Evolutionary conservation across 164 flowering plant species (phyloP), one percentile per base, ranked within the genome.

Genomic region (Cinnamomum chago): DNA sequence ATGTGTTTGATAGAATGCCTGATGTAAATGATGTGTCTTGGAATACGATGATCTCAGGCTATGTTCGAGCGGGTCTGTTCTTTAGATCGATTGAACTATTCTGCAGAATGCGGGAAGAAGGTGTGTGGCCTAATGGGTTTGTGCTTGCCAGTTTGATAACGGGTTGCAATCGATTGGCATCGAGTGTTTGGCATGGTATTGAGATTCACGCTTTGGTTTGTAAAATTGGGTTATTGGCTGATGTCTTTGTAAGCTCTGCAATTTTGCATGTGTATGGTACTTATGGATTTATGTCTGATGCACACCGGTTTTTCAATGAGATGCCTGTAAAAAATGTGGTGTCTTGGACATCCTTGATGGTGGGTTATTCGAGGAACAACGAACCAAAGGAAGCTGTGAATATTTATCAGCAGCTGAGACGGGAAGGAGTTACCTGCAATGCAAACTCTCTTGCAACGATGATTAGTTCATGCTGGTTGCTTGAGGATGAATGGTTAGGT

Each of bases 291-390:
- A 58, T 67, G 72, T 67, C 30, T 17, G 50, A 72, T 68, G 86
- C 90, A 1, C 72, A 50, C 65, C 83, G 69, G 58, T 60, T 87
- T 52, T 93, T 93, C 74, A 85, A 88, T 69, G 94, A 90, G 82
- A 90, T 92, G 79, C 35, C 24, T 35, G 75, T 66, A 30, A 58
- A 71, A 25, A 93, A 93, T 81, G 86, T 89, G 0, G 97, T 92
- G 50, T 87, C 98, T 58, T 93, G 97, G 95, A 93, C 97, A 51
- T 84, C 98, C 0, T 82, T 93, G 86, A 92, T 93, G 90, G 92
- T 89, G 72, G 86, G 84, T 9, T 85, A 80, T 76, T 81, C 83
- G 10, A 83, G 83, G 73, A 74, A 72, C 75, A 88, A 84, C 51
- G 79, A 86, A 30, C 78, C 79, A 0, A 66, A 66, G 55, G 83